phyloP scores from a whole-genome alignment of 75 land plant genomes.

The Pinus taeda region DNA sequence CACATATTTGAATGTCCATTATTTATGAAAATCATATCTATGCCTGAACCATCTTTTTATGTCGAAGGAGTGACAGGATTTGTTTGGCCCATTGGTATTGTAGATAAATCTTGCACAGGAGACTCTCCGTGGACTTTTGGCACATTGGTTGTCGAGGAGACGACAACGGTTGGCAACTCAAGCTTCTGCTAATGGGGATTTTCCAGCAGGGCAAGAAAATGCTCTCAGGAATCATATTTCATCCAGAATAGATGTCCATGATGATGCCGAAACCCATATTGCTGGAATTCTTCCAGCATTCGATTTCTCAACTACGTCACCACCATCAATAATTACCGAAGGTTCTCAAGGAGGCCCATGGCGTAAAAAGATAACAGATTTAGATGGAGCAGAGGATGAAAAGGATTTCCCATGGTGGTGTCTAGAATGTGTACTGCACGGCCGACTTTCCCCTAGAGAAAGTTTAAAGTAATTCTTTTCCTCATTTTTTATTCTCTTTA shows the following conservation, averaged over 20 bases:
- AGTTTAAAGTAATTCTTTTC: constrained; percentile 70
- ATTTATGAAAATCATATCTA: not conserved
- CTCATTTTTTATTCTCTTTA: not conserved
- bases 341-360: constrained; percentile 97
- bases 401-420: constrained; percentile 93
- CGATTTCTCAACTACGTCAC: constrained; percentile 78
- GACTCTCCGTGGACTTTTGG: constrained; percentile 83
- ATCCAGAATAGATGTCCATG: constrained; percentile 55
- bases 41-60: not conserved
- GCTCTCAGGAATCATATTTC: constrained; percentile 43
- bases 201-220: constrained; percentile 31
- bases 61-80: not conserved
- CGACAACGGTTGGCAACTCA: constrained; percentile 48
- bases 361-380: constrained; percentile 83
- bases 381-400: constrained; percentile 93
- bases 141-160: constrained; percentile 75
- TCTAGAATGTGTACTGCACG: constrained; percentile 78
- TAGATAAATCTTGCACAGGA: constrained; percentile 97
- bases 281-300: constrained; percentile 62
- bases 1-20: not conserved
- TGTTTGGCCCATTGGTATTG: constrained; percentile 5
- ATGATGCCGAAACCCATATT: constrained; percentile 46
- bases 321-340: constrained; percentile 92
- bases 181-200: constrained; percentile 67
- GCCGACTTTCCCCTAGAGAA: constrained; percentile 82